These are phyloP conservation scores for Trichosanthes truncata DNA, from an alignment of 306 rosid species.

Conservation along the genomic window DNA sequence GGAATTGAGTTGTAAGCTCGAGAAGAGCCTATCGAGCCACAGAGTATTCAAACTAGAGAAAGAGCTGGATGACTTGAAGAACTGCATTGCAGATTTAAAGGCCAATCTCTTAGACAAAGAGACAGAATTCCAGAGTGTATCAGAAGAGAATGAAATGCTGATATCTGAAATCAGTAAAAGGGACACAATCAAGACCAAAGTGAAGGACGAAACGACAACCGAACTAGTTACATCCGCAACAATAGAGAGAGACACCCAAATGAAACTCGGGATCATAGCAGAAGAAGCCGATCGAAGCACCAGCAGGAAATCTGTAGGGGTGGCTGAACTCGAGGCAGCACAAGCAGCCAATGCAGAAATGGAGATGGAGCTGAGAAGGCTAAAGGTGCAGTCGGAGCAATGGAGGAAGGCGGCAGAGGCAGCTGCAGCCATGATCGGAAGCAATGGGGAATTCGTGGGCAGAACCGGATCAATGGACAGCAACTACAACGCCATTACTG, in stretches of 20 bases:
- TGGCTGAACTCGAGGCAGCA: slow-evolving; percentile 70
- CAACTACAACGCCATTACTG: slow-evolving; percentile 31
- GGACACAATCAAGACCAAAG: slow-evolving; percentile 24
- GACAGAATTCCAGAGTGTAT: slow-evolving; percentile 72
- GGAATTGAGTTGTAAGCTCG: slow-evolving; percentile 45
- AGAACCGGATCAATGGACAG: slow-evolving; percentile 61
- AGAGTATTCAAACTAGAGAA: slow-evolving; percentile 38
- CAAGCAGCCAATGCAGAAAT: slow-evolving; percentile 60
- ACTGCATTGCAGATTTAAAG: slow-evolving; percentile 41
- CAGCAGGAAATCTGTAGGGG: slow-evolving; percentile 43
- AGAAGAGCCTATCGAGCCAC: slow-evolving; percentile 27
- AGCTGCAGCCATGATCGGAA: slow-evolving; percentile 83
- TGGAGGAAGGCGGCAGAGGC: slow-evolving; percentile 99
- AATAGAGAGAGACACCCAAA: slow-evolving; percentile 43
- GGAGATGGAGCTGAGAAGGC: slow-evolving; percentile 75
- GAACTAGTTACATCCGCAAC: slow-evolving; percentile 44
- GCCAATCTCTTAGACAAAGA: slow-evolving; percentile 79
- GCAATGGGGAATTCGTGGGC: slow-evolving; percentile 62
- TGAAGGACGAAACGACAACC: slow-evolving; percentile 21
- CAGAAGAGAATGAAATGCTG: slow-evolving; percentile 75
- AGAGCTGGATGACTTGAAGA: slow-evolving; percentile 48
- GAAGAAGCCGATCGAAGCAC: slow-evolving; percentile 59
- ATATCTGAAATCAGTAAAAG: slow-evolving; percentile 44
- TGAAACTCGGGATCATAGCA: slow-evolving; percentile 52
- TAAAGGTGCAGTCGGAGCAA: slow-evolving; percentile 88